Conservation (phyloP, 2,329 filamentous ascomycete species). For the Neoarthrinium moseri region DNA sequence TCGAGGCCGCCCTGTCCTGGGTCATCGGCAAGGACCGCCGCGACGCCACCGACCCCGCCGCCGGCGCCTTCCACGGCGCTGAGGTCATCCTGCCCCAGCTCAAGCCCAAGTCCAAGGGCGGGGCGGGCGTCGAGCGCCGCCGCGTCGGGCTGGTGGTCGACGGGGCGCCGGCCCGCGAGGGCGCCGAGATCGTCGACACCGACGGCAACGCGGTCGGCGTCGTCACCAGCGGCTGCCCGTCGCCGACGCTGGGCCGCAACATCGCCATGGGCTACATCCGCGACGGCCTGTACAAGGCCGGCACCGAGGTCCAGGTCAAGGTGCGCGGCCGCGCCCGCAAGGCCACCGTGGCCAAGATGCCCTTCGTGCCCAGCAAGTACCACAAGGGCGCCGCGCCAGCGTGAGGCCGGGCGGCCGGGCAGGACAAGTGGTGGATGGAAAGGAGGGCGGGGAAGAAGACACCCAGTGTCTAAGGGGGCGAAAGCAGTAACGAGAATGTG, state of each 20-base stretch:
- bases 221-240: slow-evolving; percentile 88
- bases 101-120: slow-evolving; percentile 70
- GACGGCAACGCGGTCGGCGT: slow-evolving; percentile 69
- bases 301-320: slow-evolving; percentile 75
- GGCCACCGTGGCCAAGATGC: slow-evolving; percentile 82
- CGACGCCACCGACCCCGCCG: slow-evolving; percentile 30
- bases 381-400: no score
- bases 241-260: slow-evolving; percentile 82
- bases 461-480: no score
- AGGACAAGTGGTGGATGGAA: no score
- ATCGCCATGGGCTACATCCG: slow-evolving; percentile 94
- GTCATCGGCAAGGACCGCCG: slow-evolving; percentile 79
- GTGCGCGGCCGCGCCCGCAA: slow-evolving; percentile 75
- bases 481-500: no score
- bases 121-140: slow-evolving; percentile 65
- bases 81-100: slow-evolving; percentile 77
- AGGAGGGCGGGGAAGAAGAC: no score
- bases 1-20: slow-evolving; percentile 65
- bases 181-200: slow-evolving; percentile 67
- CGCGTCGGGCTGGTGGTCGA: slow-evolving; percentile 81
- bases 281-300: slow-evolving; percentile 78
- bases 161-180: slow-evolving; percentile 87
- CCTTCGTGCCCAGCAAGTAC: slow-evolving; percentile 81
- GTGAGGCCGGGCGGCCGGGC: no score
- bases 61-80: slow-evolving; percentile 80